These are phyloP conservation scores for Alternaria ethzedia DNA, from an alignment of 2,329 filamentous ascomycete genomes.

Conservation along the genomic window DNA sequence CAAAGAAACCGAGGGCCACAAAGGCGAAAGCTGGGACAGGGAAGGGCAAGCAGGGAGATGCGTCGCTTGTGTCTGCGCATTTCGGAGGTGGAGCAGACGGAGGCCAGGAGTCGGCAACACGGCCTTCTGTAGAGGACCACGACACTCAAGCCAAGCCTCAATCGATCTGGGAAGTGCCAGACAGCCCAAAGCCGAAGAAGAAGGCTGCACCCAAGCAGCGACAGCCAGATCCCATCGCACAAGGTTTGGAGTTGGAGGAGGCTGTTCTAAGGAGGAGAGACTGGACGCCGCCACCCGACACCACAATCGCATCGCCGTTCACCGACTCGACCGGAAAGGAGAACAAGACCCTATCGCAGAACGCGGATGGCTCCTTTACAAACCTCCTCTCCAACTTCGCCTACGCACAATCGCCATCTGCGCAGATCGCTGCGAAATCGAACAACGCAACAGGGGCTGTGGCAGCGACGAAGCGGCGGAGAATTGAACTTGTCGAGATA, in stretches of 20 bases:
- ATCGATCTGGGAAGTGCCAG: constrained; percentile 36
- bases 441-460: constrained; percentile 5
- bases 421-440: constrained; percentile 4
- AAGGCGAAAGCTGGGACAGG: constrained; percentile 26
- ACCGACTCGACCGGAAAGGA: constrained; percentile 33
- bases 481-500: constrained; percentile 41
- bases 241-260: constrained; percentile 35
- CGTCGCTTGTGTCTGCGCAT: constrained; percentile 30
- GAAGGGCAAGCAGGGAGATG: constrained; percentile 22
- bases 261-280: constrained; percentile 39
- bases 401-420: constrained; percentile 26
- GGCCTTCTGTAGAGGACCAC: background rate
- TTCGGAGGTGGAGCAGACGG: constrained; percentile 10
- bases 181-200: constrained; percentile 25
- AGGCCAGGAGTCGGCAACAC: constrained; percentile 1
- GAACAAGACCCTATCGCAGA: constrained; percentile 18
- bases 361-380: constrained; percentile 26
- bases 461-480: constrained; percentile 34
- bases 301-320: constrained; percentile 15
- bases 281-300: constrained; percentile 48
- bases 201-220: constrained; percentile 17
- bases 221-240: constrained; percentile 7
- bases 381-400: constrained; percentile 38
- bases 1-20: constrained; percentile 31
- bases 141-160: background rate